A percentile compares a stretch with the other conserved stretches of the same genome.
phyloP scores from a whole-genome alignment of 75 land plant species.

The Picea glauca region DNA sequence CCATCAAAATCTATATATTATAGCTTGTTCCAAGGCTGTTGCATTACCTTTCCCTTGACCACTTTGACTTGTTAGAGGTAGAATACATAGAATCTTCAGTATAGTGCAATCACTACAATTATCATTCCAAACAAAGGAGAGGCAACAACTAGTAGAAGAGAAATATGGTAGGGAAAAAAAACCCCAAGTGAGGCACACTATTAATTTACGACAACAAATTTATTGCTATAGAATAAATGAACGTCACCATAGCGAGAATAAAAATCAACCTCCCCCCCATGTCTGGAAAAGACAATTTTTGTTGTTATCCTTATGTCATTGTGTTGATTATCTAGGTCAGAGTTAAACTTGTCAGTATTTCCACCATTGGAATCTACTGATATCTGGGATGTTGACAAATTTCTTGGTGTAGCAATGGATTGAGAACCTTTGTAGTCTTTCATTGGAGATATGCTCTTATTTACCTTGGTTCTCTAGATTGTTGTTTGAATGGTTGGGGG shows the following conservation, averaged over 20 bases:
- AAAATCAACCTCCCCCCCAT: slow-evolving; percentile 93
- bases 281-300: slow-evolving; percentile 77
- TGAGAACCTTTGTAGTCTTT: too few relatives aligned
- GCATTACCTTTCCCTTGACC: slow-evolving; percentile 41
- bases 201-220: slow-evolving; percentile 64
- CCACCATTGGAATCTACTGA: slow-evolving; percentile 36
- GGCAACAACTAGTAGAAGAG: too few relatives aligned
- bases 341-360: too few relatives aligned
- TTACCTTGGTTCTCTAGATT: too few relatives aligned
- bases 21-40: slow-evolving; percentile 79
- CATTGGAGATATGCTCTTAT: too few relatives aligned
- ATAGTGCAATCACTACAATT: slow-evolving; percentile 48
- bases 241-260: slow-evolving; percentile 77
- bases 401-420: too few relatives aligned
- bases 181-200: slow-evolving; percentile 71
- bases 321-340: slow-evolving; percentile 59
- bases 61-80: slow-evolving; percentile 70
- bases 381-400: slow-evolving; percentile 20
- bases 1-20: slow-evolving; percentile 99
- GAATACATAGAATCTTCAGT: slow-evolving; percentile 74
- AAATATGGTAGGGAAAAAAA: slow-evolving; percentile 77
- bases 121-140: slow-evolving; percentile 93
- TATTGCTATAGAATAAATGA: slow-evolving; percentile 77
- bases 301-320: slow-evolving; percentile 65
- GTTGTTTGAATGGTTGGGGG: too few relatives aligned